Conservation (phyloP, 306 rosid species). For the Cicer bijugum region DNA sequence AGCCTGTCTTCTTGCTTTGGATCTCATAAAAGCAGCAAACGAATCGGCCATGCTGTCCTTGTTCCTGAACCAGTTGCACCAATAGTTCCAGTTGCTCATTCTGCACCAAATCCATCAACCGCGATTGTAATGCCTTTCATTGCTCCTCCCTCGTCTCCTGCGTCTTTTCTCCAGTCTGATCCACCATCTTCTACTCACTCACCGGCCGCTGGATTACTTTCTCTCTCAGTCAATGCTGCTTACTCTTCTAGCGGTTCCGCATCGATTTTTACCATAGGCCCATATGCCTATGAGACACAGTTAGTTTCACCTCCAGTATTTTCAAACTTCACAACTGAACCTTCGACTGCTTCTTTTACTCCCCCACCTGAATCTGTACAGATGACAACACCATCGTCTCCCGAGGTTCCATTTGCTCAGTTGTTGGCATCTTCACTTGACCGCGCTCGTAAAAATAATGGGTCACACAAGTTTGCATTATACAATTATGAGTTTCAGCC, state of each 20-base stretch:
- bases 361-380: conserved; percentile 97
- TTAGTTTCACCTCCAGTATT: conserved; percentile 95
- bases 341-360: conserved; percentile 90
- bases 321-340: conserved; percentile 90
- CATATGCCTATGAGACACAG: conserved; percentile 96
- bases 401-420: conserved; percentile 99
- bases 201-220: conserved; percentile 73
- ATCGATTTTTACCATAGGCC: conserved; percentile 83
- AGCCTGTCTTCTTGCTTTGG: conserved; percentile 90
- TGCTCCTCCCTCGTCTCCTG: conserved; percentile 98
- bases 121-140: conserved; percentile 78
- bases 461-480: conserved; percentile 71
- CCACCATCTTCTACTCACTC: conserved; percentile 87
- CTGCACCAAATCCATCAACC: conserved; percentile 63
- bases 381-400: conserved; percentile 93
- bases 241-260: conserved; percentile 80
- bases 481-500: conserved; percentile 81
- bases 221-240: conserved; percentile 75
- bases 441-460: conserved; percentile 62
- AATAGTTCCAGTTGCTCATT: conserved; percentile 56
- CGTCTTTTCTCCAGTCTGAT: conserved; percentile 87
- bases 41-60: conserved; percentile 89
- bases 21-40: conserved; percentile 73
- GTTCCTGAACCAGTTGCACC: conserved; percentile 81
- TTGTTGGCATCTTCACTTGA: conserved; percentile 82